These are phyloP conservation scores for Talaromyces piceae DNA, from an alignment of 2,329 filamentous ascomycete genomes.

Conservation along the genomic window DNA sequence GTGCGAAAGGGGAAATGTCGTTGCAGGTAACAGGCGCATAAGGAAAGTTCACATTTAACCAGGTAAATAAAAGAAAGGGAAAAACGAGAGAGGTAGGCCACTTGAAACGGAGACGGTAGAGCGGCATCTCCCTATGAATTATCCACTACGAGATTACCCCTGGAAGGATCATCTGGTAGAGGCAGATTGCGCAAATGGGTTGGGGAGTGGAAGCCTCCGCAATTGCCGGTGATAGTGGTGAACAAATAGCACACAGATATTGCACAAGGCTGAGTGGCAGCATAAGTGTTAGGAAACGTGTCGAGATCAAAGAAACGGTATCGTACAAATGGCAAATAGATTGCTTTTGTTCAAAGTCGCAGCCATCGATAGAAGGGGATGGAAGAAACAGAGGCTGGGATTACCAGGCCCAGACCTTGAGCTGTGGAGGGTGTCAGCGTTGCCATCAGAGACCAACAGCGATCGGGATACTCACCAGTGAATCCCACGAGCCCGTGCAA, in stretches of 20 bases:
- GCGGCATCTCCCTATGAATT: not conserved
- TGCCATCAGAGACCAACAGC: not conserved
- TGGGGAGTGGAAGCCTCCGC: not conserved
- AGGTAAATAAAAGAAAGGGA: conserved; percentile 23
- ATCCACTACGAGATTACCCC: not conserved
- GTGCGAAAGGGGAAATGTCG: conserved; percentile 17
- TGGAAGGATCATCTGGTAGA: conserved; percentile 3
- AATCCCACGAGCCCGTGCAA: conserved; percentile 99
- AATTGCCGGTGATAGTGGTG: not conserved
- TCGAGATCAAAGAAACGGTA: conserved; percentile 35
- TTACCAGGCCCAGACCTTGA: conserved; percentile 84
- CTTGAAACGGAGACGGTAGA: not conserved
- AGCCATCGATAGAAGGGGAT: conserved; percentile 25
- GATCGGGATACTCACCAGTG: conserved; percentile 63
- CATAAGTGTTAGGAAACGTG: conserved; percentile 23
- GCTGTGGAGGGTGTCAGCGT: conserved; percentile 41
- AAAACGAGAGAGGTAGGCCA: conserved; percentile 13
- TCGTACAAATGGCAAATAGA: conserved; percentile 33
- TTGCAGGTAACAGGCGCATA: conserved; percentile 20
- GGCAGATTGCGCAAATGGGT: conserved; percentile 3
- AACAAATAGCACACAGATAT: not conserved
- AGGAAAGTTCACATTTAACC: conserved; percentile 18
- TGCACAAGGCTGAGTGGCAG: conserved; percentile 12
- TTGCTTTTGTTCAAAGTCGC: conserved; percentile 14
- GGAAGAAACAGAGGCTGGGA: conserved; percentile 26